Conservation (phyloP, 805 yeast species). For the Ogataea chonburiensis region DNA sequence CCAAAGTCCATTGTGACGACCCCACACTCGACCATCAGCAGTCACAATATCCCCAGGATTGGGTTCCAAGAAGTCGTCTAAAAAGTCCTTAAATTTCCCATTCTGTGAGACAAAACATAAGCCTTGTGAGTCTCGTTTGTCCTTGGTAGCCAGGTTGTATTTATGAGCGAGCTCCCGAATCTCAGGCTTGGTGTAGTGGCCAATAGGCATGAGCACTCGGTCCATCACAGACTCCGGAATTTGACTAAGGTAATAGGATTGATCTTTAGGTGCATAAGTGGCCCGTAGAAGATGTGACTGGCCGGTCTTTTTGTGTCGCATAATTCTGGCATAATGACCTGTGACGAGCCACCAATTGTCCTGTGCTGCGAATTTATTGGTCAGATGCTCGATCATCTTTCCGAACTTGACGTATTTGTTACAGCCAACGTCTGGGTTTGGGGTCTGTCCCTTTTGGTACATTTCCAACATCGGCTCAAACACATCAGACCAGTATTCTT, state of each 20-base stretch:
- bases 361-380: slow-evolving; percentile 13
- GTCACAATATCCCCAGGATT: slow-evolving; percentile 81
- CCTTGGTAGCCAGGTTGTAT: slow-evolving; percentile 55
- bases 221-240: slow-evolving; percentile 46
- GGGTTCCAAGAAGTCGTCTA: slow-evolving; percentile 69
- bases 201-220: slow-evolving; percentile 73
- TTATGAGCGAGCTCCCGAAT: slow-evolving; percentile 66
- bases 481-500: slow-evolving; percentile 90
- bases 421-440: slow-evolving; percentile 93
- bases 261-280: slow-evolving; percentile 67
- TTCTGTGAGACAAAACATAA: slow-evolving; percentile 79
- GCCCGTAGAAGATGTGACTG: slow-evolving; percentile 56
- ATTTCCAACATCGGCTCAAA: slow-evolving; percentile 86
- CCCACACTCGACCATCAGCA: slow-evolving; percentile 72
- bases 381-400: slow-evolving; percentile 55
- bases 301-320: slow-evolving; percentile 33
- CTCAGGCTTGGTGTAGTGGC: slow-evolving; percentile 71
- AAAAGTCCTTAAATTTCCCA: slow-evolving; percentile 65
- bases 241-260: slow-evolving; percentile 83
- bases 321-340: slow-evolving; percentile 72
- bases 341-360: slow-evolving; percentile 82
- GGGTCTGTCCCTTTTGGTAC: slow-evolving; percentile 75
- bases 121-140: slow-evolving; percentile 93
- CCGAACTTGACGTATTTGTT: slow-evolving; percentile 89
- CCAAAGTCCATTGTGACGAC: slow-evolving; percentile 86